Percentiles rank a stretch among this genome's conserved stretches.
Conservation (phyloP, 805 yeast genomes). For the Nakazawaea molendinolei region DNA sequence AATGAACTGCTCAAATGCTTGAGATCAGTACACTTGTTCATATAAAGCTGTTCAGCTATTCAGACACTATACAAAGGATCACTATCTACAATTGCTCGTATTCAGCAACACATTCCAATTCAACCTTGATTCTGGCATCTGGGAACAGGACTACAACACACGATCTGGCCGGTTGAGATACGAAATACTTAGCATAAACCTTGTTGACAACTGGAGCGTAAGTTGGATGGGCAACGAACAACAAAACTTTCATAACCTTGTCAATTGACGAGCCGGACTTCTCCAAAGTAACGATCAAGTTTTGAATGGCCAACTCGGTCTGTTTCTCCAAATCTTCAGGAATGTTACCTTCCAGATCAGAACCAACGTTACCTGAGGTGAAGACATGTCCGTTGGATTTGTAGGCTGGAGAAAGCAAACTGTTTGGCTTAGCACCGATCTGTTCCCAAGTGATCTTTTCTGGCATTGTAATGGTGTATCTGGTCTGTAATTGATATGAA, state of each 20-base stretch:
- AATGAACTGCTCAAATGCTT: too few species aligned
- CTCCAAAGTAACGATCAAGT: slow-evolving; percentile 29
- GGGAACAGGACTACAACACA: slow-evolving; percentile 41
- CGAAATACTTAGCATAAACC: slow-evolving; percentile 34
- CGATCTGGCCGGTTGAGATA: slow-evolving; percentile 38
- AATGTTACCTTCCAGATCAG: slow-evolving; percentile 27
- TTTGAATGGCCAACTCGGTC: slow-evolving; percentile 30
- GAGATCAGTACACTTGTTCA: too few species aligned
- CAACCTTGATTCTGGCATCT: slow-evolving; percentile 40
- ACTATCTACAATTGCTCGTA: slow-evolving; percentile 12
- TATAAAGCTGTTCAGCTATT: too few species aligned
- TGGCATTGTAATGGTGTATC: slow-evolving; percentile 4
- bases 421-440: slow-evolving; percentile 22
- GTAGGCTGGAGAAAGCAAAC: slow-evolving; percentile 34
- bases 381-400: slow-evolving; percentile 35
- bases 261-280: slow-evolving; percentile 33
- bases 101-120: slow-evolving; percentile 40
- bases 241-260: slow-evolving; percentile 35
- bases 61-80: background rate
- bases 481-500: too few species aligned
- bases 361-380: slow-evolving; percentile 44
- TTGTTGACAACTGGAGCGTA: slow-evolving; percentile 32
- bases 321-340: slow-evolving; percentile 34
- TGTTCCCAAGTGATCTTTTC: slow-evolving; percentile 29
- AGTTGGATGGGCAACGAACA: slow-evolving; percentile 33